A percentile compares a stretch with the other conserved stretches of the same genome.
Evolutionary conservation across 2,329 filamentous ascomycete species (phyloP).

Genomic region (Claviceps monticola): DNA sequence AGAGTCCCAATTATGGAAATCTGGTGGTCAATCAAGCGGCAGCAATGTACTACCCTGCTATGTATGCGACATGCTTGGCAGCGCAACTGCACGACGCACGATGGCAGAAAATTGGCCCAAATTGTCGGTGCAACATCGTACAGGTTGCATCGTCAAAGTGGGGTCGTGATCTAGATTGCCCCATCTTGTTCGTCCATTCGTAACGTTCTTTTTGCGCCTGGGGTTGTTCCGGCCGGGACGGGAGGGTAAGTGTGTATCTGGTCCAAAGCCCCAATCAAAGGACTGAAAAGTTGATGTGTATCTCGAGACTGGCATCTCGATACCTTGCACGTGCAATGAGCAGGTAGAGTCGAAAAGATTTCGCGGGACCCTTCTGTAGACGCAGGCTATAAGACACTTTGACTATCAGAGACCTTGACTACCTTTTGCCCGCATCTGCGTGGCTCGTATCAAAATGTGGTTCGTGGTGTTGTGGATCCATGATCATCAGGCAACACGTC

Average conservation of each 20-base stretch:
- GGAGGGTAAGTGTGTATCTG: too few species aligned
- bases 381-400: not conserved
- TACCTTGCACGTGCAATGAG: not conserved
- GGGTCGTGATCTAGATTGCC: constrained; percentile 1
- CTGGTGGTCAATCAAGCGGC: not conserved
- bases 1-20: not conserved
- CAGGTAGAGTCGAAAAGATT: too few species aligned
- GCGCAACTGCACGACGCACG: not conserved
- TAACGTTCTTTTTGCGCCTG: not conserved
- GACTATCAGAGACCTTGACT: not conserved
- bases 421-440: not conserved
- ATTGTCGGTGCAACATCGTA: constrained; percentile 4
- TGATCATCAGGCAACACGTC: not conserved
- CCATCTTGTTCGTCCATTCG: constrained; percentile 3
- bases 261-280: not conserved
- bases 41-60: not conserved
- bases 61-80: not conserved
- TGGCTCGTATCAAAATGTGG: not conserved
- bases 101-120: not conserved
- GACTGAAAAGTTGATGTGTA: not conserved
- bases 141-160: constrained; percentile 1
- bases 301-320: not conserved
- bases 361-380: not conserved
- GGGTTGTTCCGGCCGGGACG: not conserved
- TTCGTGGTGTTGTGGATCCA: not conserved